A percentile compares a stretch with the other conserved stretches of the same genome.
Evolutionary conservation across 1,139 yeast genomes (phyloP).

Genomic region (Saccharomyces hybrid): DNA sequence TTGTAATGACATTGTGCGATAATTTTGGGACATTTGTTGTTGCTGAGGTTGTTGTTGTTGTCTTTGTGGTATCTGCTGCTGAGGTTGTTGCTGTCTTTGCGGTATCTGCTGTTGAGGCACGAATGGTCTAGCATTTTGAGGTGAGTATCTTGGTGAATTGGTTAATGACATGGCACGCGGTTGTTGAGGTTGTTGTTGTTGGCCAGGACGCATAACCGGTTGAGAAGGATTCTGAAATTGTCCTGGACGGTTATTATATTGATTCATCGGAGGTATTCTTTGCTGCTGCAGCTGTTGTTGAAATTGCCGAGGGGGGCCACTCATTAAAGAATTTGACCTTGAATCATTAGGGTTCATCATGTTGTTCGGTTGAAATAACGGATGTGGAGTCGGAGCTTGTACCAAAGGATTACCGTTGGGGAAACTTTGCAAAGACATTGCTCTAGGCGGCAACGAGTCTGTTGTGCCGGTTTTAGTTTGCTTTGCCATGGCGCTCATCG

Average conservation of each 20-base stretch:
- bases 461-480: constrained; percentile 20
- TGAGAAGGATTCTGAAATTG: background rate
- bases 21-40: background rate
- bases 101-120: background rate
- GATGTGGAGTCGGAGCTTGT: constrained; percentile 3
- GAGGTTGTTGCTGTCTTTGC: no score
- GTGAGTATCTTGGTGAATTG: background rate
- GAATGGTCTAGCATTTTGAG: background rate
- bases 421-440: constrained; percentile 48
- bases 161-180: background rate
- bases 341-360: constrained; percentile 4
- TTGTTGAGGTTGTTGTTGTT: background rate
- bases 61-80: no score
- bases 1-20: constrained; percentile 8
- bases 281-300: constrained; percentile 5
- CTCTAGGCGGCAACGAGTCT: constrained; percentile 34
- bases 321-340: constrained; percentile 23
- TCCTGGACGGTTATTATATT: background rate
- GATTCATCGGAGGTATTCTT: background rate
- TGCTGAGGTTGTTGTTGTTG: constrained; percentile 4
- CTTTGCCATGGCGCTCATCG: constrained; percentile 39
- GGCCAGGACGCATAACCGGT: background rate
- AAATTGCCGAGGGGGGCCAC: constrained; percentile 13
- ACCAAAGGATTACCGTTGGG: constrained; percentile 14
- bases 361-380: background rate